Conservation (phyloP, 2,329 filamentous ascomycete genomes). For the Sphaceloma murrayae region DNA sequence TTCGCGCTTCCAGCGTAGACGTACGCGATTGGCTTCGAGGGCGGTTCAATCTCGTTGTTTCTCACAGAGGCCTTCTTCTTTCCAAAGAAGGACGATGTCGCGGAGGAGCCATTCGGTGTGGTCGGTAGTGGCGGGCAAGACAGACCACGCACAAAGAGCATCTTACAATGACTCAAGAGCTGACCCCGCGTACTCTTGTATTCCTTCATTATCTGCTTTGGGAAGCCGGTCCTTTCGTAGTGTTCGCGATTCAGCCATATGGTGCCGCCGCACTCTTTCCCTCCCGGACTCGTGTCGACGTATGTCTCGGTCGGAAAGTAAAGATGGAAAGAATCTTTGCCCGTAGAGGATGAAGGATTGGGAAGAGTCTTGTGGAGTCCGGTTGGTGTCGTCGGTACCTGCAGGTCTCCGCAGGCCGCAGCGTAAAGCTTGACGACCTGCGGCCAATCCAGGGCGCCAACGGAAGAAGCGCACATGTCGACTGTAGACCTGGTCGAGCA, state of each 20-base stretch:
- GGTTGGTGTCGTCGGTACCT: conserved; percentile 20
- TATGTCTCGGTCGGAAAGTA: conserved; percentile 74
- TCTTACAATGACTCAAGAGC: conserved; percentile 80
- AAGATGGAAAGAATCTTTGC: conserved; percentile 49
- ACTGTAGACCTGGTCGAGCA: conserved; percentile 51
- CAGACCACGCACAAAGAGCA: conserved; percentile 27
- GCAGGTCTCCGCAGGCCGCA: conserved; percentile 43
- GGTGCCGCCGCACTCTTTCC: conserved; percentile 54
- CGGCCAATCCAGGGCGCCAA: conserved; percentile 63
- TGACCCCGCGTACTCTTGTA: conserved; percentile 61
- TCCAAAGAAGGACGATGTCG: conserved; percentile 12
- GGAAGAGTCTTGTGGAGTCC: conserved; percentile 21
- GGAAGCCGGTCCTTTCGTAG: conserved; percentile 63
- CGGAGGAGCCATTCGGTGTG: neutral
- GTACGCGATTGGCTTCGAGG: conserved; percentile 48
- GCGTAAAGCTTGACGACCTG: conserved; percentile 54
- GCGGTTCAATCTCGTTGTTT: neutral
- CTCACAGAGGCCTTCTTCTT: neutral
- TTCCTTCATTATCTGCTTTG: conserved; percentile 61
- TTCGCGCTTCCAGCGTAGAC: conserved; percentile 87
- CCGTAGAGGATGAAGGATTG: conserved; percentile 32
- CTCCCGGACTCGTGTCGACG: conserved; percentile 29
- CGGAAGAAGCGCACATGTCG: conserved; percentile 70
- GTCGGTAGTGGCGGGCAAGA: neutral
- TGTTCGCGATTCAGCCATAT: conserved; percentile 68